A percentile compares a stretch with the other conserved stretches of the same genome.
Evolutionary conservation across 2,329 filamentous ascomycete species (phyloP).

Genomic region (Phialocephala subalpina): DNA sequence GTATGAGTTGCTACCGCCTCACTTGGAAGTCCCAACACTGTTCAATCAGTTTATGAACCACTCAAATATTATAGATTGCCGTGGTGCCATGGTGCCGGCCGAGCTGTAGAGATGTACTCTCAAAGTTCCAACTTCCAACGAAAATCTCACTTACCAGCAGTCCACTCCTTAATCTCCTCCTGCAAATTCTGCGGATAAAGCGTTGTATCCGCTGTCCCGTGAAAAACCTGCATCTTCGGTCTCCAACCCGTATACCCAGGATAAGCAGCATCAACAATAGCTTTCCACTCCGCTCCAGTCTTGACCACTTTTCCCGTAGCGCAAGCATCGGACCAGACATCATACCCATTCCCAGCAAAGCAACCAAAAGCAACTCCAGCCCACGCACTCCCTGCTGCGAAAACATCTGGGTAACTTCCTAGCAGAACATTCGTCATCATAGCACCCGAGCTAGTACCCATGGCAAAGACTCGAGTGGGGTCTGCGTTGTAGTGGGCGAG

Average conservation of each 20-base stretch:
- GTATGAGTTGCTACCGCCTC: slow-evolving; percentile 33
- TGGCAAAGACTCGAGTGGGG: slow-evolving; percentile 58
- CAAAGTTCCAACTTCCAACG: too few species aligned
- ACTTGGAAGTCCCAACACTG: slow-evolving; percentile 51
- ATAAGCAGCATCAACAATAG: slow-evolving; percentile 52
- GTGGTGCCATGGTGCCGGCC: too few species aligned
- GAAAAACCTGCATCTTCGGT: slow-evolving; percentile 37
- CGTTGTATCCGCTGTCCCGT: slow-evolving; percentile 48
- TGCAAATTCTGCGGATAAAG: slow-evolving; percentile 50
- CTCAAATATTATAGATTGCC: too few species aligned
- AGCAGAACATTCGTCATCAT: slow-evolving; percentile 61
- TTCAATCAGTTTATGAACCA: too few species aligned
- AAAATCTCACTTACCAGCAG: not conserved
- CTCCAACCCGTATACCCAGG: slow-evolving; percentile 44
- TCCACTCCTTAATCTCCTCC: slow-evolving; percentile 52
- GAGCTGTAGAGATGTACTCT: too few species aligned
- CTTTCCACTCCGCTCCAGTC: slow-evolving; percentile 56
- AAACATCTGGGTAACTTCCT: slow-evolving; percentile 56
- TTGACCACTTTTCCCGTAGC: slow-evolving; percentile 43
- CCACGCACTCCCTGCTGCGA: slow-evolving; percentile 53
- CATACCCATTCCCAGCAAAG: slow-evolving; percentile 47
- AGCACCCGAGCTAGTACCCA: slow-evolving; percentile 56
- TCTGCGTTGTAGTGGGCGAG: slow-evolving; percentile 59
- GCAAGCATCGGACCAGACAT: slow-evolving; percentile 60
- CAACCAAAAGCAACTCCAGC: slow-evolving; percentile 55